Evolutionary conservation across 345 rosid genomes (phyloP).

Genomic region (Citrus reticulata): DNA sequence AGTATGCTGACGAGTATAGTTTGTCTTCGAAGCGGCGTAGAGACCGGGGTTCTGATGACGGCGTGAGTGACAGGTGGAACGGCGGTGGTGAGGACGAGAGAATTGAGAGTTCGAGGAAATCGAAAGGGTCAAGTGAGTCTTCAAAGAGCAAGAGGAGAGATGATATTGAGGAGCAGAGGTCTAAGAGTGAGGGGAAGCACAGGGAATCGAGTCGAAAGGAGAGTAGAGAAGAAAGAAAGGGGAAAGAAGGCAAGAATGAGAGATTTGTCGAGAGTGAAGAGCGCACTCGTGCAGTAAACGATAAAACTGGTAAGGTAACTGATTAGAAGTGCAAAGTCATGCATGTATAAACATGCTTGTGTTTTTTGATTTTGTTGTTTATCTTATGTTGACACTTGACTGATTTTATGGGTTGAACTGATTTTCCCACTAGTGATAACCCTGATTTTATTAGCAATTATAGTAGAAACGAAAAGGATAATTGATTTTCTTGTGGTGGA

Average conservation of each 20-base stretch:
- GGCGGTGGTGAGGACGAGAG: slow-evolving; percentile 58
- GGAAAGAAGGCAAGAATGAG: slow-evolving; percentile 57
- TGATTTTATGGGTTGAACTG: background rate
- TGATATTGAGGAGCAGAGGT: slow-evolving; percentile 33
- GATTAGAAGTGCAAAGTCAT: background rate
- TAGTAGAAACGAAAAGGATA: background rate
- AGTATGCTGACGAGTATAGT: slow-evolving; percentile 51
- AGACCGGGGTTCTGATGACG: slow-evolving; percentile 45
- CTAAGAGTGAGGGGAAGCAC: slow-evolving; percentile 66
- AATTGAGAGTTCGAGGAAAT: slow-evolving; percentile 50
- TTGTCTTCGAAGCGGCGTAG: slow-evolving; percentile 65
- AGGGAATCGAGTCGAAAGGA: slow-evolving; percentile 65
- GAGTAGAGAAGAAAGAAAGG: slow-evolving; percentile 55
- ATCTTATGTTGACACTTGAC: background rate
- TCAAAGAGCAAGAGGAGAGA: slow-evolving; percentile 65
- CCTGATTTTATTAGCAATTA: background rate
- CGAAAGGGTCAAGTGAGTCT: slow-evolving; percentile 48
- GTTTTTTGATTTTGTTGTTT: background rate
- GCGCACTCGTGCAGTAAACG: slow-evolving; percentile 27
- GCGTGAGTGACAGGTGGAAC: slow-evolving; percentile 72
- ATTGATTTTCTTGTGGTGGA: background rate
- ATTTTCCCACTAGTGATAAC: background rate
- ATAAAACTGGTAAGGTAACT: slow-evolving; percentile 66
- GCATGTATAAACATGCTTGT: background rate
- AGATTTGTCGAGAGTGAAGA: slow-evolving; percentile 45